Conservation (phyloP, 2,329 filamentous ascomycete species). For the Fusarium austroafricanum region DNA sequence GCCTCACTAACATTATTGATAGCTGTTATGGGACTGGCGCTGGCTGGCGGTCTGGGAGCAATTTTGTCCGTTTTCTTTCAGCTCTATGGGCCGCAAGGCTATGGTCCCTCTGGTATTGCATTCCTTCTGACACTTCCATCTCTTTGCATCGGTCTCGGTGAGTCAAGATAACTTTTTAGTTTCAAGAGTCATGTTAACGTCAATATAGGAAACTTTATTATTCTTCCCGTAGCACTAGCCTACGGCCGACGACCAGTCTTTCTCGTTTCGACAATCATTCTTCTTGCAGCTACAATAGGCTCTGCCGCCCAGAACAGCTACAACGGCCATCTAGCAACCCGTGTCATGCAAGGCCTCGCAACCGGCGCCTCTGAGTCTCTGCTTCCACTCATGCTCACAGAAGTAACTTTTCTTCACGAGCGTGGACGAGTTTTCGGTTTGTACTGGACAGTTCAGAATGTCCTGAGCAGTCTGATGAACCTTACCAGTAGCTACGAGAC, state of each 20-base stretch:
- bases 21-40: background rate
- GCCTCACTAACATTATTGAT: background rate
- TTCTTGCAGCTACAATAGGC: background rate
- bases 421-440: background rate
- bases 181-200: rapidly evolving
- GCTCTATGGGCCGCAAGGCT: conserved; percentile 11
- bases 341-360: background rate
- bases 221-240: background rate
- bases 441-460: background rate
- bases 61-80: conserved; percentile 16
- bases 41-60: background rate
- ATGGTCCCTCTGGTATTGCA: conserved; percentile 4
- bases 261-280: background rate
- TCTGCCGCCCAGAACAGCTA: background rate
- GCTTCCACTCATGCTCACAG: background rate
- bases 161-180: background rate
- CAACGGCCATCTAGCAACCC: background rate
- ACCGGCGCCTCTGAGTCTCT: background rate
- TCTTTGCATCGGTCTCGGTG: background rate
- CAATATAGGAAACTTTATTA: background rate
- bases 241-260: background rate
- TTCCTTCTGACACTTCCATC: conserved; percentile 14
- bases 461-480: background rate
- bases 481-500: background rate
- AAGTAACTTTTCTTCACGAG: background rate